These are phyloP conservation scores for Diatrype stigma DNA, from an alignment of 2,329 filamentous ascomycete genomes.

Conservation along the genomic window DNA sequence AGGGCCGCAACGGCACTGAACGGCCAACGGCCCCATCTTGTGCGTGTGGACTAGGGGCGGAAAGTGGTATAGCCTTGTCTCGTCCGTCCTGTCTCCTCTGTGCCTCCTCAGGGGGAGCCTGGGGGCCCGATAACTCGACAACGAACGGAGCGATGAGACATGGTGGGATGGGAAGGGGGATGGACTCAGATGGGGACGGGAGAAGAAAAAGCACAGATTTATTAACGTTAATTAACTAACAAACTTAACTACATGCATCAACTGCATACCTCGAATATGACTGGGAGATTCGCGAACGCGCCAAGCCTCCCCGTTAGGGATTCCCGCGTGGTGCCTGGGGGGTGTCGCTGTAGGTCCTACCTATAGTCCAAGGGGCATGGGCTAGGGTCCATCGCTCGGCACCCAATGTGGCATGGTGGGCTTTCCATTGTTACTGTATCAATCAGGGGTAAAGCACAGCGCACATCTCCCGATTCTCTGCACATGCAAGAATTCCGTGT, in stretches of 20 bases:
- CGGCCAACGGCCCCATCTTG: too few relatives aligned
- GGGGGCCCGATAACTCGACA: neutral
- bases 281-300: neutral
- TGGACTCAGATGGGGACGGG: neutral
- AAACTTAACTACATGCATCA: neutral
- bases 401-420: too few relatives aligned
- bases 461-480: too few relatives aligned
- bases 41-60: too few relatives aligned
- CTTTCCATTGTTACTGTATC: too few relatives aligned
- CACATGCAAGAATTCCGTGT: too few relatives aligned
- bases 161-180: too few relatives aligned
- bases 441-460: too few relatives aligned
- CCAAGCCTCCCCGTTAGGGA: neutral
- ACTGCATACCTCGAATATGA: neutral
- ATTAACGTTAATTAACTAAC: too few relatives aligned
- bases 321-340: neutral
- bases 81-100: too few relatives aligned
- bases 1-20: too few relatives aligned
- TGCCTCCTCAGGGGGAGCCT: neutral
- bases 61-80: neutral
- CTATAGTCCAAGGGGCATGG: neutral
- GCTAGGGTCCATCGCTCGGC: neutral
- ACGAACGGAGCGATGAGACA: too few relatives aligned
- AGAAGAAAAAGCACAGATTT: neutral
- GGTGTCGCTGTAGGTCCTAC: neutral